Conservation (phyloP, 306 rosid genomes). For the Alnus glutinosa region DNA sequence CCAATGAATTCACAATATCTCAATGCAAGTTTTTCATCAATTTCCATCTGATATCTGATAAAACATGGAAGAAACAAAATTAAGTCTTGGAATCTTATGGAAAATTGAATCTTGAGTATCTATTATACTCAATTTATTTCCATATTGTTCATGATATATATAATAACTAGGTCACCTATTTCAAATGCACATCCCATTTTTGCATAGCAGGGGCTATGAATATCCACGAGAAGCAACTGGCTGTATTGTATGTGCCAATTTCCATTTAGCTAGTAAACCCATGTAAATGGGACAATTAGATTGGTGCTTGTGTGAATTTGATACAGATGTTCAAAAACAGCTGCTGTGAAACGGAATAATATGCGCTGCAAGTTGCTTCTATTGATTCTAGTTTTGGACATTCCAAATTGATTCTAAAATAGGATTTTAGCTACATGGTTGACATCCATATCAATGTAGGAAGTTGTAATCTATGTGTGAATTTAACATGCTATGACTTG, state of each 20-base stretch:
- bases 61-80: neutral
- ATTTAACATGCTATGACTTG: neutral
- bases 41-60: neutral
- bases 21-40: neutral
- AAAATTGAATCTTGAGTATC: neutral
- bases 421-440: neutral
- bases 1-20: neutral
- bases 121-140: neutral
- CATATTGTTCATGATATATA: constrained; percentile 16
- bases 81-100: neutral
- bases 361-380: neutral
- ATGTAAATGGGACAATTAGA: neutral
- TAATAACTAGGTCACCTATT: constrained; percentile 3
- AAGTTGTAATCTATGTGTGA: neutral
- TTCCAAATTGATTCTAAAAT: neutral
- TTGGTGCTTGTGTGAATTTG: neutral
- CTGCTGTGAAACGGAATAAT: neutral
- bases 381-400: neutral
- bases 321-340: neutral
- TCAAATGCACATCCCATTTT: constrained; percentile 20
- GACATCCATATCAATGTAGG: too few relatives aligned
- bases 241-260: too few relatives aligned
- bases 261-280: too few relatives aligned
- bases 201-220: neutral
- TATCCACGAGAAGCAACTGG: too few relatives aligned